Evolutionary conservation across 768 basidiomycete genomes (phyloP).

Genomic region (Lanmaoa pseudosensibilis): DNA sequence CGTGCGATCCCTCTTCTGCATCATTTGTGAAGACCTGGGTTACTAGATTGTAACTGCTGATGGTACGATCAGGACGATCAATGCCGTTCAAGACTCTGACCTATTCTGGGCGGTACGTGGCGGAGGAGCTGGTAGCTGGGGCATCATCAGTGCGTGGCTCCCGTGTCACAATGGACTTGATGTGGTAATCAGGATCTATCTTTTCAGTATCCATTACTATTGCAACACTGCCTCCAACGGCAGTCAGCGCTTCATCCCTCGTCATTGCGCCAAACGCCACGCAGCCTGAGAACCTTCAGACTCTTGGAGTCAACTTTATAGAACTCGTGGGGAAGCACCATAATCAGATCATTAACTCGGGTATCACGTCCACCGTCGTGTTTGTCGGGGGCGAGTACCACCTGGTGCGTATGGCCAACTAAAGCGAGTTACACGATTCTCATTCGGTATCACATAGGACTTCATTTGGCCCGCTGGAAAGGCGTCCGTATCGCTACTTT

Average conservation of each 20-base stretch:
- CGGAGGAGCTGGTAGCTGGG: constrained; percentile 51
- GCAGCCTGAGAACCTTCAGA: constrained; percentile 13
- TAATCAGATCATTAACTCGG: constrained; percentile 10
- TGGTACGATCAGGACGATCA: constrained; percentile 40
- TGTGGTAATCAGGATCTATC: neutral
- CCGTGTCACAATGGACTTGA: neutral
- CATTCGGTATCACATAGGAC: neutral
- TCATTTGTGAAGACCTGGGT: neutral
- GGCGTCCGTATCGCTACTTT: too few species aligned
- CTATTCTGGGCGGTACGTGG: constrained; percentile 57
- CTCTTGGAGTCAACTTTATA: constrained; percentile 14
- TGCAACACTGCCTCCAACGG: constrained; percentile 10
- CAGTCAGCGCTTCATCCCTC: constrained; percentile 7
- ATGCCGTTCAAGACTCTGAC: constrained; percentile 41
- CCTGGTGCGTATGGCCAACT: constrained; percentile 1
- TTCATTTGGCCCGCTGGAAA: too few species aligned
- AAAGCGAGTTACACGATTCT: neutral
- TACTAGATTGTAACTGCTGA: constrained; percentile 40
- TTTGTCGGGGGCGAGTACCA: neutral
- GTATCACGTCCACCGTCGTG: constrained; percentile 2
- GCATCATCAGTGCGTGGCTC: constrained; percentile 36
- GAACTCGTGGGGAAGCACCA: constrained; percentile 19
- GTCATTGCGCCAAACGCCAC: constrained; percentile 10
- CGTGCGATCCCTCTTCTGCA: neutral
- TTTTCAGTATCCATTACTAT: constrained; percentile 16